Conservation (phyloP, 2,329 filamentous ascomycete species). For the Aspergillus pseudoterreus region DNA sequence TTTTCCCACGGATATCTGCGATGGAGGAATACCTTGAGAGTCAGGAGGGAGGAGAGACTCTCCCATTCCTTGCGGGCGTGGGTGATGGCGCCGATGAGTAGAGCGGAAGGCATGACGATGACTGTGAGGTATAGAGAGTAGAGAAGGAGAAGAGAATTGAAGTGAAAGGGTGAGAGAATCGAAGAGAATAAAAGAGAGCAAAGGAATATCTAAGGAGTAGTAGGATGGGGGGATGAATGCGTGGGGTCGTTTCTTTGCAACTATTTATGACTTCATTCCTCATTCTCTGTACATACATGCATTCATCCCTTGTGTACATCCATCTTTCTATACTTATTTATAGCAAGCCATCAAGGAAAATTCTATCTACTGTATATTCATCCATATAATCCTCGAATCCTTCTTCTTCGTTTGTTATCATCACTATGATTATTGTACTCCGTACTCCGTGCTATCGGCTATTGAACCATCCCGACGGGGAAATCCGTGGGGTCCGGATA, state of each 20-base stretch:
- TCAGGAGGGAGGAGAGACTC: constrained; percentile 37
- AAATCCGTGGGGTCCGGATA: too few species aligned
- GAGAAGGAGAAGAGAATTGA: not conserved
- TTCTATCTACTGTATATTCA: too few species aligned
- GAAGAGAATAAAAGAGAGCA: not conserved
- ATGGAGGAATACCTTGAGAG: constrained; percentile 33
- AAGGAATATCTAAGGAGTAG: too few species aligned
- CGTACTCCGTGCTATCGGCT: too few species aligned
- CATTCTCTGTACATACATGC: too few species aligned
- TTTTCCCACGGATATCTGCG: not conserved
- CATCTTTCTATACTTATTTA: too few species aligned
- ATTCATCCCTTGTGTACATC: too few species aligned
- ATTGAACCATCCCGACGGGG: constrained; percentile 8
- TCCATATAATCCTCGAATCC: too few species aligned
- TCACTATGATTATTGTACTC: too few species aligned
- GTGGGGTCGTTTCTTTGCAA: not conserved
- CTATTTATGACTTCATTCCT: not conserved
- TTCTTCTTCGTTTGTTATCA: too few species aligned
- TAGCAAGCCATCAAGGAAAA: too few species aligned
- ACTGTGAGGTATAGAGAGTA: constrained; percentile 2
- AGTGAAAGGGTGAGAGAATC: not conserved
- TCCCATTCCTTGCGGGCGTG: constrained; percentile 45
- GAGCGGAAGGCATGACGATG: constrained; percentile 35
- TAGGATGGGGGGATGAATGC: not conserved
- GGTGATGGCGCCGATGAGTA: constrained; percentile 44